A percentile compares a stretch with the other conserved stretches of the same genome.
Conservation (phyloP, 768 basidiomycete species). For the Cystobasidium onofrii region DNA sequence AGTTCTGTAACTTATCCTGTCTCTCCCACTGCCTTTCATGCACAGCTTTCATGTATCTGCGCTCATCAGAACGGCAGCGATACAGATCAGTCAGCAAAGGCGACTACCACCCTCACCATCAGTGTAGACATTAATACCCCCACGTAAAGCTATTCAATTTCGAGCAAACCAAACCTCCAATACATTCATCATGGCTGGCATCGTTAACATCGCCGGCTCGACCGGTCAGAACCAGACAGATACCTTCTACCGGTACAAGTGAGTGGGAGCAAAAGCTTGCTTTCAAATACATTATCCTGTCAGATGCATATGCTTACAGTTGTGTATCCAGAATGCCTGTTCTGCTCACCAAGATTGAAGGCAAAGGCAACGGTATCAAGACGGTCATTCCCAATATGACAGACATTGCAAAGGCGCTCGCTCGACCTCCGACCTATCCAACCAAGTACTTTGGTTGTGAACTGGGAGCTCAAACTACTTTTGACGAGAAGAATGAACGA, state of each 20-base stretch:
- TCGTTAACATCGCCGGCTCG: conserved; percentile 28
- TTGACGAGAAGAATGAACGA: conserved; percentile 91
- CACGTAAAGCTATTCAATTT: neutral
- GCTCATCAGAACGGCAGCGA: conserved; percentile 10
- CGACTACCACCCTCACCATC: conserved; percentile 16
- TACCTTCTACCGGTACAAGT: conserved; percentile 35
- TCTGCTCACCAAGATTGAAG: conserved; percentile 91
- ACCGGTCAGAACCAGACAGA: conserved; percentile 23
- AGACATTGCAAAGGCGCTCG: conserved; percentile 89
- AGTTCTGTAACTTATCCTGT: neutral
- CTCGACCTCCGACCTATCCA: conserved; percentile 83
- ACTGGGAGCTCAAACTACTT: conserved; percentile 91
- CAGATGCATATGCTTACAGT: conserved; percentile 46
- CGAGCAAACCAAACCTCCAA: neutral
- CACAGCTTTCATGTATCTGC: conserved; percentile 30
- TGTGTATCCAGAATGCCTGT: conserved; percentile 82
- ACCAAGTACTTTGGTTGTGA: conserved; percentile 99
- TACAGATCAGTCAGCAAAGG: conserved; percentile 16
- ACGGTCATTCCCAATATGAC: conserved; percentile 98
- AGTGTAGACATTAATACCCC: conserved; percentile 7
- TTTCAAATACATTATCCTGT: neutral
- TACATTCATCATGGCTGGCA: conserved; percentile 28
- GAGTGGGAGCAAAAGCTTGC: neutral
- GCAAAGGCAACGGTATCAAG: conserved; percentile 99
- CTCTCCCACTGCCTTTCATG: neutral